Evolutionary conservation across 208 protist species (phyloP), one percentile per base, ranked within the genome.

Genomic region (Herpetomonas samuelpessoai): DNA sequence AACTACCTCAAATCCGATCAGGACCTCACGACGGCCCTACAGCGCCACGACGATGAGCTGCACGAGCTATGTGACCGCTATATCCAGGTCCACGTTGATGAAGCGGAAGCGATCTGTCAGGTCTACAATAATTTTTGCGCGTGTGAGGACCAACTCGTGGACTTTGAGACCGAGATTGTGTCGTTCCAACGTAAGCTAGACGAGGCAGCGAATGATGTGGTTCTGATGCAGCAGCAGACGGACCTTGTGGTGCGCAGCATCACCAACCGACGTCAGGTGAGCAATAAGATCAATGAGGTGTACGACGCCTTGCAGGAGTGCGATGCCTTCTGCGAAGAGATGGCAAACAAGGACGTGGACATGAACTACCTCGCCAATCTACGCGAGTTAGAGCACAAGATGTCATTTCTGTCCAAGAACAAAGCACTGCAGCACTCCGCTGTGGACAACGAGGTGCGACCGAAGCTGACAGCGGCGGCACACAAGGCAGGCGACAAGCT

Each of bases 111-210:
- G 30, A 86, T 92, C 46, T 78, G 74, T 35, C 39, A 79, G 30
- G 63, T 92, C 38, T 95, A 88, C 65, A 75, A 79, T 59, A 81
- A 86, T 29, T 77, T 88, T 61, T 64, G 61, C 25, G 72, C 56
- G 35, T 92, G 81, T 60, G 88, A 95, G 62, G 57, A 79, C 35
- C 76, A 88, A 51, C 66, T 95, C n/a, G 74, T 90, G 27, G 70
- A 79, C 38, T 95, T 95, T 59, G 88, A 95, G 45, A 77, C 76
- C 24, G 80, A 88, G 52, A 95, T 95, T 68, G 60, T 95, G n/a
- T 61, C 66, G 9, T 91, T 92, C 64, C 85, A 91, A 74, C 76
- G 77, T 35, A 74, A 76, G 41, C 63, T 95, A 6, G 77, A 83
- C n/a, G 81, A 84, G 28, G 84, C 78, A 2, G 74, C 88, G 6